phyloP scores from a whole-genome alignment of 371 early-diverging fungal species.

The Rhizopus arrhizus region DNA sequence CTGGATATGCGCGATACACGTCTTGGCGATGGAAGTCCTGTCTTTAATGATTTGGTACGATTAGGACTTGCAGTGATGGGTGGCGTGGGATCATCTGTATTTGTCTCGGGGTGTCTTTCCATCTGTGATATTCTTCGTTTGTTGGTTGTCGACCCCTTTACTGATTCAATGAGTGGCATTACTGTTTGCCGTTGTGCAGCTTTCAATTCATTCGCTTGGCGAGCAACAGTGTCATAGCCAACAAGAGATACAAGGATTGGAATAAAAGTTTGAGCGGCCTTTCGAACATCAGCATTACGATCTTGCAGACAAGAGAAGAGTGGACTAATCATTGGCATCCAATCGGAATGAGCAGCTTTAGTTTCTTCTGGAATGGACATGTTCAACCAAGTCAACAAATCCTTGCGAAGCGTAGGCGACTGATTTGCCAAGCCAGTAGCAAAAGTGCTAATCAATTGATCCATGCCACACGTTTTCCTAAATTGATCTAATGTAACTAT shows the following conservation, averaged over 20 bases:
- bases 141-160: background rate
- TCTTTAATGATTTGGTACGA: conserved; percentile 19
- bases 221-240: conserved; percentile 62
- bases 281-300: conserved; percentile 86
- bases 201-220: conserved; percentile 68
- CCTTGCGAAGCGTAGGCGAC: conserved; percentile 79
- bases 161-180: conserved; percentile 68
- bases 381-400: conserved; percentile 77
- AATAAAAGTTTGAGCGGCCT: conserved; percentile 73
- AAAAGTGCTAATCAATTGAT: conserved; percentile 65
- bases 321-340: conserved; percentile 66
- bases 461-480: conserved; percentile 66
- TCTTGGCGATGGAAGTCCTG: conserved; percentile 21
- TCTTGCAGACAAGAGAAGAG: conserved; percentile 85
- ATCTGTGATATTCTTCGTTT: too few species aligned
- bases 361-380: conserved; percentile 52
- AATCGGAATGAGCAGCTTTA: conserved; percentile 52
- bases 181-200: conserved; percentile 70
- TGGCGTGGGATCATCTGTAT: conserved; percentile 8
- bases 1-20: conserved; percentile 18
- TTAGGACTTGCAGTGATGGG: conserved; percentile 11
- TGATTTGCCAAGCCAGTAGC: conserved; percentile 73
- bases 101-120: too few species aligned
- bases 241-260: conserved; percentile 59
- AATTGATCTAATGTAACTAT: conserved; percentile 73